Conservation (phyloP, 208 protist genomes). For the Leishmania major region DNA sequence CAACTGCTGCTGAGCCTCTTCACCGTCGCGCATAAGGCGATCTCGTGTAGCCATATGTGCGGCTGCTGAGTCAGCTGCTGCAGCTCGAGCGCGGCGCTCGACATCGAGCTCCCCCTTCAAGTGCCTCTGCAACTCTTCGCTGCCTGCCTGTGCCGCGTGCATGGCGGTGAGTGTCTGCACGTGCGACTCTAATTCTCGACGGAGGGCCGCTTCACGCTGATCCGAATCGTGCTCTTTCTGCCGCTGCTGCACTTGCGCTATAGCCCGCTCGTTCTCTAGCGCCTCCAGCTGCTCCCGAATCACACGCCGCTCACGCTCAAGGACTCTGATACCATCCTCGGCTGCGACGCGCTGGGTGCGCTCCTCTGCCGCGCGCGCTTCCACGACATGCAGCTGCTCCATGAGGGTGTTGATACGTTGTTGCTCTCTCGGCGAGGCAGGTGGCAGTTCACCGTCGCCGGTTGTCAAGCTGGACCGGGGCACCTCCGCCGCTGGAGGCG, state of each 20-base stretch:
- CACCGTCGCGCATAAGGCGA: background rate
- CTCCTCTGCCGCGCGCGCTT: constrained; percentile 1
- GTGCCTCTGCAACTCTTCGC: background rate
- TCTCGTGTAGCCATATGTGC: background rate
- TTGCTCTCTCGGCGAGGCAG: background rate
- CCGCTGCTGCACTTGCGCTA: background rate
- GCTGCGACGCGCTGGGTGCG: background rate
- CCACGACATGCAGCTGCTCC: background rate
- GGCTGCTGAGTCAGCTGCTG: background rate
- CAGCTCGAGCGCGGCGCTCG: constrained; percentile 3
- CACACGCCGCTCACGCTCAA: background rate
- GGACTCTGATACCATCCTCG: background rate
- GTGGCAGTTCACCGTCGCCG: background rate
- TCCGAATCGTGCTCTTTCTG: background rate
- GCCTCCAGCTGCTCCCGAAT: constrained; percentile 3
- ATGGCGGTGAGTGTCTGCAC: background rate
- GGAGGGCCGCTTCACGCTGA: constrained; percentile 3
- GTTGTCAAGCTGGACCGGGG: background rate
- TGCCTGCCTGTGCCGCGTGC: background rate
- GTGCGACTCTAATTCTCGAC: background rate
- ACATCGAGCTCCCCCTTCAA: constrained; percentile 4
- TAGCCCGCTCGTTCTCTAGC: background rate
- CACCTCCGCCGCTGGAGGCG: background rate
- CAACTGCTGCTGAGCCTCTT: background rate
- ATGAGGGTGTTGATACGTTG: constrained; percentile 2